Percentiles rank a stretch among this genome's conserved stretches.
Conservation (phyloP, 176 grass and related monocot species). For the Stipa capillata region DNA sequence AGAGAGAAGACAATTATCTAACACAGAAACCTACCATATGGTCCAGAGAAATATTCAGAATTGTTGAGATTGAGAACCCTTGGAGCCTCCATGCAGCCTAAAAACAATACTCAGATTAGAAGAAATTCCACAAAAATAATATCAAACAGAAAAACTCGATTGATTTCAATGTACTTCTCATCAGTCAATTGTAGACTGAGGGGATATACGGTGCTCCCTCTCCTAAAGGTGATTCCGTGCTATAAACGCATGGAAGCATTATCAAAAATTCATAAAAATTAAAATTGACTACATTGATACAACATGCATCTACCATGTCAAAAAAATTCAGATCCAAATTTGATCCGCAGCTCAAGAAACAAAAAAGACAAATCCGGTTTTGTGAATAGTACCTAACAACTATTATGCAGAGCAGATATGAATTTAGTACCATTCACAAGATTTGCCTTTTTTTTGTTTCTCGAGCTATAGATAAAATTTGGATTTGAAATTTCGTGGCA, state of each 20-base stretch:
- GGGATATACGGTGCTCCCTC: slow-evolving; percentile 37
- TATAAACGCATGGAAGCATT: too few species aligned
- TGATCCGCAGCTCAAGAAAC: too few species aligned
- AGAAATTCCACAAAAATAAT: background rate
- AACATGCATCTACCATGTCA: background rate
- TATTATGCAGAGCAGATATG: too few species aligned
- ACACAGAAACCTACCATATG: slow-evolving; percentile 51
- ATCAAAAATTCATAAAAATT: too few species aligned
- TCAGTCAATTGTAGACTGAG: background rate
- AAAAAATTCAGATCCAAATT: too few species aligned
- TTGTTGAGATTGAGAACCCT: slow-evolving; percentile 82
- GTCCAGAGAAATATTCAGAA: slow-evolving; percentile 61
- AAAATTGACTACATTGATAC: too few species aligned
- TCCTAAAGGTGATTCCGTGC: background rate
- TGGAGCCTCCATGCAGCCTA: slow-evolving; percentile 94
- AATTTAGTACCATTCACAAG: too few species aligned
- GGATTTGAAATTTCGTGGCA: too few species aligned
- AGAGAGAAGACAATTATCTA: background rate
- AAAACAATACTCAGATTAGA: slow-evolving; percentile 16
- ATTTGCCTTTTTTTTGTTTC: too few species aligned
- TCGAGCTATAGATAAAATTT: too few species aligned
- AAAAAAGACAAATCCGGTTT: too few species aligned
- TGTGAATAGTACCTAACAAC: too few species aligned
- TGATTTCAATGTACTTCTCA: background rate
- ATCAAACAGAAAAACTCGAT: background rate